phyloP scores from a whole-genome alignment of 1,284 basidiomycete genomes.

The Ceratobasidium sp. region DNA sequence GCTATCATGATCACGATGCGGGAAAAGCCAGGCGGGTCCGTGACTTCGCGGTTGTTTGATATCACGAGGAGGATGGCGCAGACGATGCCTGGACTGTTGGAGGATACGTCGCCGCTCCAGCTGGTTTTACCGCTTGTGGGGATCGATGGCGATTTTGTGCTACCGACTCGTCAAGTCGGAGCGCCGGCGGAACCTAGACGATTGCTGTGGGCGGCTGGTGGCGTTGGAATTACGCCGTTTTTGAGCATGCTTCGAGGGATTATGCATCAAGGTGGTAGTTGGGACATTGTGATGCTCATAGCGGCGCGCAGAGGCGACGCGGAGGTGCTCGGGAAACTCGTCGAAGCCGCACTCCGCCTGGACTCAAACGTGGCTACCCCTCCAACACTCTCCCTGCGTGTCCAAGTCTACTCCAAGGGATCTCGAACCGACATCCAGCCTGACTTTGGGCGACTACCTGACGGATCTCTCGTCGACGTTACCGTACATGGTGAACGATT shows the following conservation, averaged over 20 bases:
- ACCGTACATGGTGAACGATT: slow-evolving; percentile 16
- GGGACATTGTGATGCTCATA: slow-evolving; percentile 63
- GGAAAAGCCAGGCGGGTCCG: slow-evolving; percentile 65
- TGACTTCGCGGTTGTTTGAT: slow-evolving; percentile 67
- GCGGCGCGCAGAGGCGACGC: slow-evolving; percentile 64
- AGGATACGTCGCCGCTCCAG: slow-evolving; percentile 57
- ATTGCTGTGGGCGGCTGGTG: slow-evolving; percentile 68
- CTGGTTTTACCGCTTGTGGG: slow-evolving; percentile 58
- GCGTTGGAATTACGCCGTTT: slow-evolving; percentile 72
- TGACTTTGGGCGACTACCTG: slow-evolving; percentile 24
- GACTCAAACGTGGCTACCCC: slow-evolving; percentile 16
- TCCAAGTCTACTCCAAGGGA: slow-evolving; percentile 18
- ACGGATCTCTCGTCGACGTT: slow-evolving; percentile 22
- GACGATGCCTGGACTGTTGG: slow-evolving; percentile 59
- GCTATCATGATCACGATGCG: slow-evolving; percentile 67
- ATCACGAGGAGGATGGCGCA: slow-evolving; percentile 61
- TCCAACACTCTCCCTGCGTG: slow-evolving; percentile 29
- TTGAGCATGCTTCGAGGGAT: slow-evolving; percentile 63
- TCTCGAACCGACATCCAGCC: slow-evolving; percentile 3
- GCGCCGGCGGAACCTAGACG: slow-evolving; percentile 18
- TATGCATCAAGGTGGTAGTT: slow-evolving; percentile 48
- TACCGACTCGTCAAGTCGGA: slow-evolving; percentile 49
- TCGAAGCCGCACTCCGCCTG: slow-evolving; percentile 54
- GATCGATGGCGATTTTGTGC: slow-evolving; percentile 59
- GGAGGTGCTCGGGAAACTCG: slow-evolving; percentile 60